These are phyloP conservation scores for Ceratobasidium sp. DNA, from an alignment of 1,284 basidiomycete species.

Conservation along the genomic window DNA sequence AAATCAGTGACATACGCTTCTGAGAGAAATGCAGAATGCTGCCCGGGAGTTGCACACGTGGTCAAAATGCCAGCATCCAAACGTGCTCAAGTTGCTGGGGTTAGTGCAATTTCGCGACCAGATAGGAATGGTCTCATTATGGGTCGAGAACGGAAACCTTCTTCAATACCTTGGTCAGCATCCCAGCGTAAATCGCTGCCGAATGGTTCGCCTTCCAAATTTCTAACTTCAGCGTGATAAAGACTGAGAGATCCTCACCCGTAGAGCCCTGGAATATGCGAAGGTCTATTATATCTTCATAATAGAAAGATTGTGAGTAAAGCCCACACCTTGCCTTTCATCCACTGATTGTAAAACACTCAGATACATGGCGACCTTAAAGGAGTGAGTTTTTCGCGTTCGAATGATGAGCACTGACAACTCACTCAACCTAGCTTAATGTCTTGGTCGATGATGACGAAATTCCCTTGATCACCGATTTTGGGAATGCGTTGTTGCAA, in stretches of 20 bases:
- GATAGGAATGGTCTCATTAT: slow-evolving; percentile 17
- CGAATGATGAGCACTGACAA: too few species aligned
- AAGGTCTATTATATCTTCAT: slow-evolving; percentile 6
- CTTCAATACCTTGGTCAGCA: background rate
- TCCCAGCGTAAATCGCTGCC: background rate
- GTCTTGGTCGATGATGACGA: background rate
- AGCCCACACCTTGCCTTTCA: too few species aligned
- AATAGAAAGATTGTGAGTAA: background rate
- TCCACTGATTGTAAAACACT: background rate
- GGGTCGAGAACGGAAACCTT: slow-evolving; percentile 2
- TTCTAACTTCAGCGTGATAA: background rate
- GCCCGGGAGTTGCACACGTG: slow-evolving; percentile 22
- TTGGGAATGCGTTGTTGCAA: slow-evolving; percentile 15
- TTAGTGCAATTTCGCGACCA: slow-evolving; percentile 1
- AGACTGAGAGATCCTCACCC: too few species aligned
- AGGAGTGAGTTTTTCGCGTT: background rate
- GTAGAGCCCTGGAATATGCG: background rate
- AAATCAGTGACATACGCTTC: background rate
- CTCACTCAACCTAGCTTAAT: background rate
- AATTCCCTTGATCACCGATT: slow-evolving; percentile 8
- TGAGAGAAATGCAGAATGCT: background rate
- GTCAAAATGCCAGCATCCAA: slow-evolving; percentile 17
- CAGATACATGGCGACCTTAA: slow-evolving; percentile 31
- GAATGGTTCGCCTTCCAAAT: background rate
- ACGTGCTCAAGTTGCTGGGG: slow-evolving; percentile 4